A percentile compares a stretch with the other conserved stretches of the same genome.
These are phyloP conservation scores for Kwoniella europaea DNA, from an alignment of 768 basidiomycete species.

Conservation along the genomic window DNA sequence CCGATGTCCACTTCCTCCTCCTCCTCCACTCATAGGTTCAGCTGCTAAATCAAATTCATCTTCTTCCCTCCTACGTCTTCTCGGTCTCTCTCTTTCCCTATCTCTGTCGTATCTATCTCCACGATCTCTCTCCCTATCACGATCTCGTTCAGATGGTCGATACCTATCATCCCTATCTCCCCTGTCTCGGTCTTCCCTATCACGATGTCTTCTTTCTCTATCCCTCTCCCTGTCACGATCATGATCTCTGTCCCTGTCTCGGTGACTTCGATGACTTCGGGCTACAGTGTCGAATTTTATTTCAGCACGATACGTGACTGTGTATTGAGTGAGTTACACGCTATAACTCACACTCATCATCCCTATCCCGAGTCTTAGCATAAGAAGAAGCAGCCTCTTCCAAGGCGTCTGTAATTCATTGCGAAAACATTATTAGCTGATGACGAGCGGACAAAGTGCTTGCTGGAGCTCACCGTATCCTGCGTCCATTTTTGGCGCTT, in stretches of 20 bases:
- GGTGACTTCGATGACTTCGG: constrained; percentile 60
- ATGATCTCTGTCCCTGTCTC: constrained; percentile 28
- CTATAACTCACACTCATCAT: constrained; percentile 30
- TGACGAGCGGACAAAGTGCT: too few species aligned
- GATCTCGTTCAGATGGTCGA: constrained; percentile 10
- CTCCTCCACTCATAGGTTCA: constrained; percentile 42
- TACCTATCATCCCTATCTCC: constrained; percentile 22
- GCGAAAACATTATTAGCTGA: neutral
- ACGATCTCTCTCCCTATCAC: constrained; percentile 29
- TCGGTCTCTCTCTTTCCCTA: constrained; percentile 17
- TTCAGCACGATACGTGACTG: too few species aligned
- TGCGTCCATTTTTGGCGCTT: constrained; percentile 43
- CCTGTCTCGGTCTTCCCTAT: constrained; percentile 14
- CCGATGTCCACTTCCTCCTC: constrained; percentile 27
- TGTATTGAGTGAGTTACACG: too few species aligned
- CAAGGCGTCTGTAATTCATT: constrained; percentile 46
- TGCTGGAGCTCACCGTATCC: constrained; percentile 43
- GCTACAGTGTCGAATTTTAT: constrained; percentile 18
- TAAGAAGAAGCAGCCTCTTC: constrained; percentile 54
- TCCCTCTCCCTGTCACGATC: constrained; percentile 18
- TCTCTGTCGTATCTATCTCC: constrained; percentile 12
- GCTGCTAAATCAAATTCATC: constrained; percentile 35
- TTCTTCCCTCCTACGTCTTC: constrained; percentile 23
- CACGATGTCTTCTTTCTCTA: constrained; percentile 47
- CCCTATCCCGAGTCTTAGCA: constrained; percentile 35